Conservation (phyloP, 495 filamentous ascomycete species). For the Trichoderma reesei region DNA sequence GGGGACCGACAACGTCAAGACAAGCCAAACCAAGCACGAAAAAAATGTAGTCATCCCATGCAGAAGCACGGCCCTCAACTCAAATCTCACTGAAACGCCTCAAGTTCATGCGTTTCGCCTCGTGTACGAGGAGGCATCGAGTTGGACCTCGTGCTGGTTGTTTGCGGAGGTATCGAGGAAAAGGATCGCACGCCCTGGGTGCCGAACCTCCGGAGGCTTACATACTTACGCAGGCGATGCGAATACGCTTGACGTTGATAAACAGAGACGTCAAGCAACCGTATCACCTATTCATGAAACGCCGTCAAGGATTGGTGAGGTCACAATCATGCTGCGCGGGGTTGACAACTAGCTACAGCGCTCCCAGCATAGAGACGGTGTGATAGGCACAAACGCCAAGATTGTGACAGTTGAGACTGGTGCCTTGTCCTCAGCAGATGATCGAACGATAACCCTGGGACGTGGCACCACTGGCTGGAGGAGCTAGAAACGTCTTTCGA, state of each 20-base stretch:
- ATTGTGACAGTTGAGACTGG: background rate
- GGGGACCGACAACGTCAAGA: background rate
- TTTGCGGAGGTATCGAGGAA: too few relatives aligned
- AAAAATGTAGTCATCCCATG: background rate
- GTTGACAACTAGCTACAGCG: background rate
- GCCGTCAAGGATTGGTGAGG: background rate
- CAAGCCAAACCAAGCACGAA: background rate
- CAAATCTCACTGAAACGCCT: background rate
- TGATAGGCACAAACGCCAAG: slow-evolving; percentile 1
- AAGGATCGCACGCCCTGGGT: too few relatives aligned
- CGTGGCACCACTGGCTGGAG: background rate
- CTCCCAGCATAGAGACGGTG: background rate
- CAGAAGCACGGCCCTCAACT: background rate
- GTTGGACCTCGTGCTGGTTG: background rate
- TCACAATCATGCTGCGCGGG: background rate
- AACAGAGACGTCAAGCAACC: background rate
- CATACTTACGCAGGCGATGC: background rate
- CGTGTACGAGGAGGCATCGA: background rate
- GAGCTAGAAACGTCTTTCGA: background rate
- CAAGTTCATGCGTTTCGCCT: background rate
- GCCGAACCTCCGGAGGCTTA: background rate
- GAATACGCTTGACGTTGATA: background rate
- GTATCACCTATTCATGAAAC: background rate
- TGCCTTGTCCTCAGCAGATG: background rate
- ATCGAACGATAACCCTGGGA: background rate